Evolutionary conservation across 1,284 basidiomycete genomes (phyloP).

Genomic region (Sparassis latifolia): DNA sequence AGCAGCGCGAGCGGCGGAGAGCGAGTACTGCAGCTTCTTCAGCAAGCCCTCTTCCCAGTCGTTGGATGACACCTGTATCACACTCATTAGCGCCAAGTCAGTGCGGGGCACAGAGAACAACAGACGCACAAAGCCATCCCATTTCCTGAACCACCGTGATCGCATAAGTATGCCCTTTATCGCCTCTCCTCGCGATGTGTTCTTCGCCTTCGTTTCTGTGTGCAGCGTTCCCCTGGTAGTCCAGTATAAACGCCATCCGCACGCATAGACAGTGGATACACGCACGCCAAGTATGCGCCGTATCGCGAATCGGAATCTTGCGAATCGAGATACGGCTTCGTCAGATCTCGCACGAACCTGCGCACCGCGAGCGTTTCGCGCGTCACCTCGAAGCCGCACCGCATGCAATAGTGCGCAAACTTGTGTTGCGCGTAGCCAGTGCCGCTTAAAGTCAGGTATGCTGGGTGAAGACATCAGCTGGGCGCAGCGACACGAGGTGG

Average conservation of each 20-base stretch:
- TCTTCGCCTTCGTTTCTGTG: conserved; percentile 13
- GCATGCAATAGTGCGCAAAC: conserved; percentile 24
- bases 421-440: conserved; percentile 33
- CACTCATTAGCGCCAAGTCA: no score
- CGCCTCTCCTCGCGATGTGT: conserved; percentile 18
- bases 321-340: neutral
- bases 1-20: neutral
- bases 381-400: conserved; percentile 26
- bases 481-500: no score
- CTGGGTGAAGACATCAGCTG: conserved; percentile 13
- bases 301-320: neutral
- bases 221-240: conserved; percentile 25
- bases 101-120: no score
- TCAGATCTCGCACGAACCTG: conserved; percentile 31
- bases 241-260: neutral
- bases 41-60: neutral
- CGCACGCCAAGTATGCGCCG: conserved; percentile 25
- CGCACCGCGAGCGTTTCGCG: conserved; percentile 27
- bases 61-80: neutral
- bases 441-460: conserved; percentile 24
- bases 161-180: conserved; percentile 17
- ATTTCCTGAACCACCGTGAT: neutral
- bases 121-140: neutral
- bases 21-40: neutral
- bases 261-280: neutral